Evolutionary conservation across 371 early-diverging fungal genomes (phyloP).

Genomic region (Apophysomyces ossiformis): DNA sequence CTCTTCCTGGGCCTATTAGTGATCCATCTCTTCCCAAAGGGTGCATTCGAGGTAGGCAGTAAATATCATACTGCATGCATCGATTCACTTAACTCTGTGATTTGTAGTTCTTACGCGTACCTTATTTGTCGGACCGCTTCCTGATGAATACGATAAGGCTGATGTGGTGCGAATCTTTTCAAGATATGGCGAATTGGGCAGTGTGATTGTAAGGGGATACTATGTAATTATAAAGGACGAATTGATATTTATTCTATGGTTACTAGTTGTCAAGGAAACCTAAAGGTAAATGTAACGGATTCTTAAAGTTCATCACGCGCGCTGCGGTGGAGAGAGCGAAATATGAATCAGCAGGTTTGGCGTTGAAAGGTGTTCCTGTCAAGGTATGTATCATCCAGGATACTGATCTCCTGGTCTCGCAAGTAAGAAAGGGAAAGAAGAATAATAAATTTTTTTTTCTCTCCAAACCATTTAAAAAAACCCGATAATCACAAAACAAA

Average conservation of each 20-base stretch:
- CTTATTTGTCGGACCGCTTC: conserved; percentile 54
- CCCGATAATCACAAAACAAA: no score
- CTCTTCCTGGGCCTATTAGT: conserved; percentile 26
- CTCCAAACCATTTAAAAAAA: no score
- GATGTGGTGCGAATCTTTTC: conserved; percentile 41
- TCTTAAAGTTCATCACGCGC: conserved; percentile 41
- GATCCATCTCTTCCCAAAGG: conserved; percentile 43
- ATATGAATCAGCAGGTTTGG: conserved; percentile 27
- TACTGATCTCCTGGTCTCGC: no score
- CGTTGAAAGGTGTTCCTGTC: conserved; percentile 31
- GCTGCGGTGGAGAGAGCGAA: conserved; percentile 38
- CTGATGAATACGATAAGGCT: conserved; percentile 35
- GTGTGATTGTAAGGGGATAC: conserved; percentile 42
- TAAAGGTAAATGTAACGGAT: conserved; percentile 41
- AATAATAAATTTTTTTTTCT: no score
- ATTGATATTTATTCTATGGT: background rate
- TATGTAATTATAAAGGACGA: conserved; percentile 11
- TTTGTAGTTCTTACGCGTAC: conserved; percentile 49
- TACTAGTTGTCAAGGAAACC: conserved; percentile 27
- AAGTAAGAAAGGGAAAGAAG: no score
- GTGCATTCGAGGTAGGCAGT: conserved; percentile 42
- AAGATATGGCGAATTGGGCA: conserved; percentile 45
- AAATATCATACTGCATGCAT: background rate
- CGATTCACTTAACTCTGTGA: background rate
- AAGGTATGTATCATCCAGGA: conserved; percentile 23